Evolutionary conservation across 306 rosid species (phyloP), one percentile per base, ranked within the genome.

Genomic region (Comarum palustre): DNA sequence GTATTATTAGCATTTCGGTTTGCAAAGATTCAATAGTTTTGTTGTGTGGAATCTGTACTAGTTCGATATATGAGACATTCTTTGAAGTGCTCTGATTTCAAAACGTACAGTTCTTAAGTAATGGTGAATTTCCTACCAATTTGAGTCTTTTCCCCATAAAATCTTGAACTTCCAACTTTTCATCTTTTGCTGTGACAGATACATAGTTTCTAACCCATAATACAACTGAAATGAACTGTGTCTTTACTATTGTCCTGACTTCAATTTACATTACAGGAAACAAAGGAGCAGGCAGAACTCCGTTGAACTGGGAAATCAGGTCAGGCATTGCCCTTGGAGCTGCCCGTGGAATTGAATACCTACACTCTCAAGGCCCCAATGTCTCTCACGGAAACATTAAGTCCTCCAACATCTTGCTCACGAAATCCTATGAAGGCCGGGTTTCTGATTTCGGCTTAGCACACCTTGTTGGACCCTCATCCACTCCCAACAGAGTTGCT

Each of bases 251-350:
- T 34, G 24, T 66, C 68, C 54, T 34, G 10, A 4, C 17, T 39
- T 46, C 54, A 63, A 8, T 31, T 43, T 62, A 17, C 52, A 24
- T 5, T 75, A 17, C 79, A 84, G 88, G 88, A 71, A 84, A 79
- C 80, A 84, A 73, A 76, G 88, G 88, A 69, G 88, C 86, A 42
- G 82, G 86, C 1, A 75, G 88, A 77, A 82, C 86, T 54, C 88
- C 88, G 52, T 52, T 84, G 78, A 84, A 76, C 48, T 84, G 88
- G 88, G 88, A 84, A 54, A 73, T 76, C 62, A 63, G 88, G 64
- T 78, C 86, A 0, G 71, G 80, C 42, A 82, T 84, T 70, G 88
- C 88, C 24, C 88, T 82, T 17, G 86, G 84, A 20, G 84, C 86
- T 27, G 82, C 84, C 31, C 78, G 82, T 12, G 88, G 86, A 25